Evolutionary conservation across 192 early-diverging fungal species (phyloP).

Genomic region (Backusella macrospora): DNA sequence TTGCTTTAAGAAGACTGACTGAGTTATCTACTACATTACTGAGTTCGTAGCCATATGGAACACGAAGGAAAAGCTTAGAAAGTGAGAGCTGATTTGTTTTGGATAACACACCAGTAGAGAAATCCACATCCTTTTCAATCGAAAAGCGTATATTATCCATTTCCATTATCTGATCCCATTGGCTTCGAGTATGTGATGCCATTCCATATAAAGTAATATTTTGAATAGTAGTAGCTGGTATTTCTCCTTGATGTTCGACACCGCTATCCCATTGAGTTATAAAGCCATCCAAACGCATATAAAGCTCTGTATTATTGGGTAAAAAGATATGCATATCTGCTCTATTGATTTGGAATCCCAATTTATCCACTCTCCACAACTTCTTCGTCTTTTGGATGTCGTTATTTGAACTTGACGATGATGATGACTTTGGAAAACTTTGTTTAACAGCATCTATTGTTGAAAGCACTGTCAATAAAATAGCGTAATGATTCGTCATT

Average conservation of each 20-base stretch:
- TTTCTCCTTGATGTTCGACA: neutral
- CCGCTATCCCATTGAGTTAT: constrained; percentile 15
- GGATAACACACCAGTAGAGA: neutral
- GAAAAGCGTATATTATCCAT: constrained; percentile 32
- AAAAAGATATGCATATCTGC: constrained; percentile 23
- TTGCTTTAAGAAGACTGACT: constrained; percentile 35
- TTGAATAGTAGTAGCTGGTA: constrained; percentile 18
- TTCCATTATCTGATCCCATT: constrained; percentile 46
- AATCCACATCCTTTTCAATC: constrained; percentile 4
- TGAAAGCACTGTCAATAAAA: neutral
- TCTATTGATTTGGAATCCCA: constrained; percentile 29
- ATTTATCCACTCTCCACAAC: neutral
- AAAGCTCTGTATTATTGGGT: constrained; percentile 24
- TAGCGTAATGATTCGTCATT: constrained; percentile 28
- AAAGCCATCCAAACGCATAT: constrained; percentile 30
- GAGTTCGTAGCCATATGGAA: constrained; percentile 42
- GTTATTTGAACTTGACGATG: neutral
- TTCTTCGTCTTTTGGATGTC: neutral
- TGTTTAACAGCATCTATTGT: constrained; percentile 3
- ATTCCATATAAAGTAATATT: constrained; percentile 32
- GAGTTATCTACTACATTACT: constrained; percentile 43
- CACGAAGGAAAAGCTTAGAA: constrained; percentile 35
- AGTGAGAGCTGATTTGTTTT: constrained; percentile 8
- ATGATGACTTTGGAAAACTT: neutral
- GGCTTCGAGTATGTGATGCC: neutral